Evolutionary conservation across 2,329 filamentous ascomycete species (phyloP).

Genomic region (Trichoderma citrinoviride): DNA sequence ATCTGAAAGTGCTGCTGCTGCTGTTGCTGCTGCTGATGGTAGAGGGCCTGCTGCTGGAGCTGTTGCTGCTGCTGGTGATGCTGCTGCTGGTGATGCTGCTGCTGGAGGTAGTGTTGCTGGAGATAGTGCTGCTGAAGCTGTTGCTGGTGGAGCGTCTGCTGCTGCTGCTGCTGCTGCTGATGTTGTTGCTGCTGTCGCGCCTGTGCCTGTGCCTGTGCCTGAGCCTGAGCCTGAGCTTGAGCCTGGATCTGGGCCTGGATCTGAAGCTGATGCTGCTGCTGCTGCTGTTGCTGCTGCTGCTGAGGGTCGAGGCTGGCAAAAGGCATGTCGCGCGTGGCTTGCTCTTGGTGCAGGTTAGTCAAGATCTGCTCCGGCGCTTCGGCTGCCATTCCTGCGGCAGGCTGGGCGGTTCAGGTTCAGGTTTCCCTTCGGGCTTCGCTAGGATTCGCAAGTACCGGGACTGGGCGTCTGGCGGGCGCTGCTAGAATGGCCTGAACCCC

Average conservation of each 20-base stretch:
- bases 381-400: conserved; percentile 15
- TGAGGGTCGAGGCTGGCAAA: conserved; percentile 31
- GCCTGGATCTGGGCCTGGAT: not conserved
- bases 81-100: conserved; percentile 20
- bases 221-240: not conserved
- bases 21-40: conserved; percentile 24
- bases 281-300: conserved; percentile 32
- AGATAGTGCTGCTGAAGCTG: conserved; percentile 22
- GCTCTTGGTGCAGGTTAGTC: conserved; percentile 16
- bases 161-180: conserved; percentile 17
- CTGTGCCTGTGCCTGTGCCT: not conserved
- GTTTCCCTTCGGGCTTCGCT: not conserved
- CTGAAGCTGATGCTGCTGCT: conserved; percentile 9
- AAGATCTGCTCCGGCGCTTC: conserved; percentile 15
- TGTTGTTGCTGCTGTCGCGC: conserved; percentile 6
- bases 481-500: not conserved
- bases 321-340: conserved; percentile 32
- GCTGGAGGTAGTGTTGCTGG: conserved; percentile 26
- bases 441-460: conserved; percentile 11
- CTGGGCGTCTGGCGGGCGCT: conserved; percentile 11
- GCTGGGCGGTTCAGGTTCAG: no score
- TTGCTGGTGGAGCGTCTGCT: conserved; percentile 6
- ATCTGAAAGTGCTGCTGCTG: conserved; percentile 33
- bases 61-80: conserved; percentile 24
- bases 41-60: conserved; percentile 24